Evolutionary conservation across 1,284 basidiomycete species (phyloP), one percentile per base, ranked within the genome.

Genomic region (Leccinum subfulvum): DNA sequence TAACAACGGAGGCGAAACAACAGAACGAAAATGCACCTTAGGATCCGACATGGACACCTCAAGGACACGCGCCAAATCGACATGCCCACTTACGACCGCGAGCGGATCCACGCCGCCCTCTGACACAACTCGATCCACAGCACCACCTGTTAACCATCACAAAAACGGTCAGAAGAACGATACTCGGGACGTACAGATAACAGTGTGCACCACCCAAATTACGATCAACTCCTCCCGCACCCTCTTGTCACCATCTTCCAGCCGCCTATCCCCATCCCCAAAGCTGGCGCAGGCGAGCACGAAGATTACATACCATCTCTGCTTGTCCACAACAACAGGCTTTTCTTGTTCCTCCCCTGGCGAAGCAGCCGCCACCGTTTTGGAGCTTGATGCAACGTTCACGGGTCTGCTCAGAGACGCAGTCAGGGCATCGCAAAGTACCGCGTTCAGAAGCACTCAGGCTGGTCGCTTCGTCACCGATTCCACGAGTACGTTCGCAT

Each of bases 51-150:
- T 67, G 28, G 82, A 81, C 1, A 81, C 80, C 57, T 77, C 77
- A 33, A 88, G 69, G 5, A 90, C 74, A 3, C 80, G 74, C 7
- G 92, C 72, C 16, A 73, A 74, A 59, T 87, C 81, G 2, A 86
- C 58, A 58, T 85, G 78, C 21, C 73, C 77, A 11, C 76, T 77
- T 16, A 91, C 81, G 2, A 92, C 72, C 11, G 82, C 79, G 39
- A 84, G 82, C 1, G 94, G 93, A 73, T 95, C 91, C 5, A 84
- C 71, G 2, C 80, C 0, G 88, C 87, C 61, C 81, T 82, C 68
- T 93, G 89, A 59, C 90, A 90, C 4, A 94, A 68, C 59, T 94
- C 92, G 65, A 97, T 90, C 94, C 95, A 98, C 1, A 87, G 82
- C 62, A 18, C 79, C 81, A 64, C 81, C 87, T 88, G 57, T 26